phyloP scores from a whole-genome alignment of 495 filamentous ascomycete species.

The Friedmanniomyces simplex region DNA sequence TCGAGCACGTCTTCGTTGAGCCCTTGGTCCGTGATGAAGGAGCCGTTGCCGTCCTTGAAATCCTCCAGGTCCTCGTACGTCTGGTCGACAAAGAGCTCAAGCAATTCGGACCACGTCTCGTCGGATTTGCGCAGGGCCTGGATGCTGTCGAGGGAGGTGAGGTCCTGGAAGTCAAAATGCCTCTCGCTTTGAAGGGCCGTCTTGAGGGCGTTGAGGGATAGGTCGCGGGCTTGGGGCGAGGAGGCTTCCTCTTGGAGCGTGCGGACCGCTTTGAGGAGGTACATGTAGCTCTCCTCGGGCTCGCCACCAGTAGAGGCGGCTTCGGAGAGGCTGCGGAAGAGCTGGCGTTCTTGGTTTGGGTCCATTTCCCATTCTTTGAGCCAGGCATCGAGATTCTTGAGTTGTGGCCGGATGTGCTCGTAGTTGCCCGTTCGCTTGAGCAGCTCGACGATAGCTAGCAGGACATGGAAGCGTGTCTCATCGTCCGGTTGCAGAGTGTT shows the following conservation, averaged over 20 bases:
- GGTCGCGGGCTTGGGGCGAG: constrained; percentile 58
- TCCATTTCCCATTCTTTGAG: constrained; percentile 72
- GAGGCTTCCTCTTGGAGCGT: constrained; percentile 65
- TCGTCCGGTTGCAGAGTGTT: constrained; percentile 70
- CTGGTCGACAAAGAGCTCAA: constrained; percentile 90
- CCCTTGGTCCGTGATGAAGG: constrained; percentile 63
- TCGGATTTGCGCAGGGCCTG: constrained; percentile 78
- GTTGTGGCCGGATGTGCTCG: constrained; percentile 66
- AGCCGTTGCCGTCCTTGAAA: constrained; percentile 74
- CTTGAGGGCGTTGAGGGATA: constrained; percentile 75
- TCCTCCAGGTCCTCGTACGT: constrained; percentile 89
- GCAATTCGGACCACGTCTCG: constrained; percentile 71
- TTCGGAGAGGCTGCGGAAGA: constrained; percentile 70
- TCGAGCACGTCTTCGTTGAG: constrained; percentile 53
- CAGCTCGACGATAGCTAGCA: constrained; percentile 71
- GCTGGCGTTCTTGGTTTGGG: constrained; percentile 65
- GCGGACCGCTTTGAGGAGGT: constrained; percentile 70
- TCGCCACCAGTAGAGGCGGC: constrained; percentile 67
- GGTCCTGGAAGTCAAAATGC: constrained; percentile 89
- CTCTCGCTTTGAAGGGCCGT: constrained; percentile 61
- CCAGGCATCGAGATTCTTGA: constrained; percentile 73
- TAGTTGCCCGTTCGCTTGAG: constrained; percentile 55
- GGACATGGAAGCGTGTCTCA: constrained; percentile 76
- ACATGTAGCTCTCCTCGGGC: constrained; percentile 65
- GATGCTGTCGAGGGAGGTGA: constrained; percentile 75